Base-by-base conservation (phyloP, 257 asterid species). In the Primulina eburnea region DNA sequence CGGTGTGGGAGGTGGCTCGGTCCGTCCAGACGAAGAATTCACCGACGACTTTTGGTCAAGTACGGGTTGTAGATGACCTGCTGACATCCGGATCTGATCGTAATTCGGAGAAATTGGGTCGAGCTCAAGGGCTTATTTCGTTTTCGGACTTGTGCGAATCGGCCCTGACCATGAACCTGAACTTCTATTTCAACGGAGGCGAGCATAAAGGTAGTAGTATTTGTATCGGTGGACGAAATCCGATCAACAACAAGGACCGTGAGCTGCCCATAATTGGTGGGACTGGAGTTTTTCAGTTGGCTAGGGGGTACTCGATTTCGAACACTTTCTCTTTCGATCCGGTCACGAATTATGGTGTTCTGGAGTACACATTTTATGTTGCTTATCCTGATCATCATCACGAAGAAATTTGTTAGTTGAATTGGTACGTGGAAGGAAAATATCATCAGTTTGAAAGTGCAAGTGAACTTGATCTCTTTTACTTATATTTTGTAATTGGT, bases 181-280 rank as follows among this genome's bases (percentile, higher is more conserved):
- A 53, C 11, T 62, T 79, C 8, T 69, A 71, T 11, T 79, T 75
- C 50, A 60, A 63, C 0, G 12, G 64, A 1, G 78, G 80, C 0
- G 9, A 47, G 30, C 76, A 63, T 5, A 9, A 26, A 1, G 83
- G 81, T 28, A 72, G 83, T 38, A 53, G 60, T 1, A 53, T 79
- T 3, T 68, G 71, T 29, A 5, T 76, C 4, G 62, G 65, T 12
- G 83, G 83, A 30, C 65, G 81, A 28, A 79, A 72, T 24, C 81
- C 81, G 0, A 30, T 68, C 2, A 0, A 8, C 2, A 33, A 17
- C 26, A 53, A 16, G 9, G 55, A 79, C 40, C 78, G 78, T 5
- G 83, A 79, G 70, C 65, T 76, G 67, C 75, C 83, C 7, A 71
- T 79, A 0, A 71, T 76, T 4, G 81, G 83, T 0, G 83, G 83